A percentile compares a stretch with the other conserved stretches of the same genome.
Conservation (phyloP, 2,329 filamentous ascomycete genomes). For the Botrytis cinerea region DNA sequence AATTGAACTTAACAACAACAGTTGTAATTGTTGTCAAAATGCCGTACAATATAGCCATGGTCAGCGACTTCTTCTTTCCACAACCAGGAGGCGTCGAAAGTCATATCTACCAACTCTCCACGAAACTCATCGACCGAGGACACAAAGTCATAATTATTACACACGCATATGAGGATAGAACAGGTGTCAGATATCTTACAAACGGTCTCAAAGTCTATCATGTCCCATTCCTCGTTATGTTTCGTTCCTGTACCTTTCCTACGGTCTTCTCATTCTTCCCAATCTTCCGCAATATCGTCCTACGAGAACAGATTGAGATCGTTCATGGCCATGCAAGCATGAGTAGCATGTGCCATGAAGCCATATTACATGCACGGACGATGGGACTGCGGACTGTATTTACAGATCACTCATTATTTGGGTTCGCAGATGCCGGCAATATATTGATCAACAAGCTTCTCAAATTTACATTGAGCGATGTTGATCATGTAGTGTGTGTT, state of each 20-base stretch:
- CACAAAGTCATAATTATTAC: constrained; percentile 99
- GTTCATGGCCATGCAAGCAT: constrained; percentile 96
- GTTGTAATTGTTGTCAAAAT: constrained; percentile 29
- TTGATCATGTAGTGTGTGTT: constrained; percentile 97
- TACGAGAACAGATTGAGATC: constrained; percentile 93
- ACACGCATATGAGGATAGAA: constrained; percentile 88
- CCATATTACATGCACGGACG: constrained; percentile 88
- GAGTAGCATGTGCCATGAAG: constrained; percentile 91
- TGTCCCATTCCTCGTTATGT: constrained; percentile 93
- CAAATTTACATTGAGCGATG: constrained; percentile 94
- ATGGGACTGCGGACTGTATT: constrained; percentile 97
- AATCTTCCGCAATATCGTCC: constrained; percentile 93
- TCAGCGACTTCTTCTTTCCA: constrained; percentile 99
- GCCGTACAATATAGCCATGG: constrained; percentile 77
- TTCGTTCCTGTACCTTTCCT: constrained; percentile 88
- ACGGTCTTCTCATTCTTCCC: constrained; percentile 99
- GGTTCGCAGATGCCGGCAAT: constrained; percentile 92
- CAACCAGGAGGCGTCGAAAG: constrained; percentile 96
- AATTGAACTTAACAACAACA: background rate
- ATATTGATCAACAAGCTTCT: constrained; percentile 96
- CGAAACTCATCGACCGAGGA: constrained; percentile 93
- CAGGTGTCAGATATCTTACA: constrained; percentile 90
- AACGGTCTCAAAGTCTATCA: constrained; percentile 99
- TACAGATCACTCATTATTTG: constrained; percentile 95
- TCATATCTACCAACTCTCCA: constrained; percentile 96